Evolutionary conservation across 345 rosid genomes (phyloP).

Genomic region (Dipteronia sinensis): DNA sequence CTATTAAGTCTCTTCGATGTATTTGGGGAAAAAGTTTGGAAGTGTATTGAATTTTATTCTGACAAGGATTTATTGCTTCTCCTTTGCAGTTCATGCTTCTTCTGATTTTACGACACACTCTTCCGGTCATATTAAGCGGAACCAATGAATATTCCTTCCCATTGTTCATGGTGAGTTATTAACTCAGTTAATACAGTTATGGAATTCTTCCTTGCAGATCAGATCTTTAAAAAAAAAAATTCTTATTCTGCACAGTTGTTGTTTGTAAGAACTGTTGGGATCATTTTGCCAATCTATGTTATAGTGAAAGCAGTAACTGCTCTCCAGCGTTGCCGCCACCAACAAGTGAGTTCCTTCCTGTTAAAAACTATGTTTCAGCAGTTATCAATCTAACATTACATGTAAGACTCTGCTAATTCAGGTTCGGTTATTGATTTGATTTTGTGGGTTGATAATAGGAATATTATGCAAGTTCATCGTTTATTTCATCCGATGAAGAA

Average conservation of each 20-base stretch:
- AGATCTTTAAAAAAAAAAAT: background rate
- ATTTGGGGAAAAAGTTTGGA: background rate
- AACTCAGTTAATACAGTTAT: background rate
- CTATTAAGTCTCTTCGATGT: no score
- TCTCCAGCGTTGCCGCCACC: slow-evolving; percentile 47
- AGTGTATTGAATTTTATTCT: background rate
- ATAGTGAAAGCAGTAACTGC: slow-evolving; percentile 51
- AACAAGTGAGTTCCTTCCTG: slow-evolving; percentile 34
- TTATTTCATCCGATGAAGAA: slow-evolving; percentile 61
- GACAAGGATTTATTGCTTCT: slow-evolving; percentile 16
- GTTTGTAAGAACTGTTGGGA: slow-evolving; percentile 58
- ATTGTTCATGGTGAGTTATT: slow-evolving; percentile 47
- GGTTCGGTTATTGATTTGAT: background rate
- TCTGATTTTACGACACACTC: slow-evolving; percentile 71
- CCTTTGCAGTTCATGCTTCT: slow-evolving; percentile 79
- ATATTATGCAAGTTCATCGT: slow-evolving; percentile 30
- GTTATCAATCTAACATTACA: background rate
- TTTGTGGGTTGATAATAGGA: slow-evolving; percentile 31
- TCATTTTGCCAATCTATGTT: slow-evolving; percentile 72
- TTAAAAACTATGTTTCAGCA: background rate
- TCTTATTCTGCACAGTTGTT: slow-evolving; percentile 45
- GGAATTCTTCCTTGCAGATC: background rate
- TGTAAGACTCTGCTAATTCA: background rate
- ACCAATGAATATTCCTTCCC: slow-evolving; percentile 50
- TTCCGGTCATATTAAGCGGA: slow-evolving; percentile 59